A percentile compares a stretch with the other conserved stretches of the same genome.
Evolutionary conservation across 2,329 filamentous ascomycete genomes (phyloP).

Genomic region (Colletotrichum tabaci): DNA sequence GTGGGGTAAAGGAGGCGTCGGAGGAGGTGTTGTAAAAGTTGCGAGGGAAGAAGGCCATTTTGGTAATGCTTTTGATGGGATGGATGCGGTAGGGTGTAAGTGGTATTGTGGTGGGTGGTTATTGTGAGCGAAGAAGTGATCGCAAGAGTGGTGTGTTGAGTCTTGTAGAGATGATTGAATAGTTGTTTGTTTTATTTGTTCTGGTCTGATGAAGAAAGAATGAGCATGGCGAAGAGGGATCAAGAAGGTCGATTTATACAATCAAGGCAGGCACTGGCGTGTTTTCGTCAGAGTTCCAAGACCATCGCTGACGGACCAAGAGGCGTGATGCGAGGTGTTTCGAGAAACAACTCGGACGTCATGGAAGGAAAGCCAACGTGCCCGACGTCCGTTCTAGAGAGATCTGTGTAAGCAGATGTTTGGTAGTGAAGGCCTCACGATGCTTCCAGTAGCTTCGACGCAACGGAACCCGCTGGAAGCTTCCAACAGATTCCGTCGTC

Average conservation of each 20-base stretch:
- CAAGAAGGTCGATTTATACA: constrained; percentile 51
- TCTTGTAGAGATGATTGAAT: constrained; percentile 6
- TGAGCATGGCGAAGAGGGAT: constrained; percentile 32
- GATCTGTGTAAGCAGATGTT: constrained; percentile 18
- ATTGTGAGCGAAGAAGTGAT: background rate
- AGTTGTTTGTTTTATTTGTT: constrained; percentile 46
- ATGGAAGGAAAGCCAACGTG: constrained; percentile 14
- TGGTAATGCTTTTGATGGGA: constrained; percentile 51
- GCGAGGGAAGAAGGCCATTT: constrained; percentile 74
- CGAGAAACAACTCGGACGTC: constrained; percentile 30
- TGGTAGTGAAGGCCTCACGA: constrained; percentile 33
- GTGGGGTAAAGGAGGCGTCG: constrained; percentile 69
- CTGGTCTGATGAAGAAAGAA: constrained; percentile 48
- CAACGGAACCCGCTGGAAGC: constrained; percentile 46
- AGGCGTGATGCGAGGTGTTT: constrained; percentile 36
- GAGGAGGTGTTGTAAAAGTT: constrained; percentile 60
- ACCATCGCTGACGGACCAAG: constrained; percentile 26
- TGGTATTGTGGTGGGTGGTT: background rate
- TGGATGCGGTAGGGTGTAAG: constrained; percentile 14
- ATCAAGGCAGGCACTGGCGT: constrained; percentile 24
- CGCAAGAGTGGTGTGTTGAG: background rate
- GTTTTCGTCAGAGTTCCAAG: constrained; percentile 49
- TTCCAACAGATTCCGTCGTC: constrained; percentile 48
- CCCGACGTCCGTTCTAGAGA: background rate
- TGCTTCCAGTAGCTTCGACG: constrained; percentile 42